A percentile compares a stretch with the other conserved stretches of the same genome.
Conservation (phyloP, 2,329 filamentous ascomycete species). For the Fusarium oxysporum region DNA sequence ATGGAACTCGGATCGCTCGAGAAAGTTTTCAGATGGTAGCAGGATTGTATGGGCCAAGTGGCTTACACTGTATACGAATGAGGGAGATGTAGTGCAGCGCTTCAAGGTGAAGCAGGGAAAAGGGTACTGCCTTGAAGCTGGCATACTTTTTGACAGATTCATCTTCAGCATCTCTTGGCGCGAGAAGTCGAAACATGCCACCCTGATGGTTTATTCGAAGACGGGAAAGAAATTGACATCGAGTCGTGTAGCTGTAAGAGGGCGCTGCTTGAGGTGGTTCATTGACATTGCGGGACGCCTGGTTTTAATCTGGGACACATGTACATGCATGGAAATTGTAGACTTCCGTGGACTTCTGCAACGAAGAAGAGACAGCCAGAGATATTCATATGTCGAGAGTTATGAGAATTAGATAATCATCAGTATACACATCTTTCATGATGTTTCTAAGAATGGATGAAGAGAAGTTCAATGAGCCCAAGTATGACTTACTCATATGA, state of each 20-base stretch:
- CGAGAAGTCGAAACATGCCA: not conserved
- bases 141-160: conserved; percentile 18
- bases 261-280: not conserved
- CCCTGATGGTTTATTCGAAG: conserved; percentile 6
- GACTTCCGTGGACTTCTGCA: not conserved
- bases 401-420: not conserved
- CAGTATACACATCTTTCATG: not conserved
- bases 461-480: no score
- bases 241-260: not conserved
- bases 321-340: not conserved
- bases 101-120: not conserved
- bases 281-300: conserved; percentile 15
- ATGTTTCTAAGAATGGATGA: not conserved
- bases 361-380: not conserved
- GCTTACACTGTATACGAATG: not conserved
- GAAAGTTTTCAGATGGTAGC: conserved; percentile 1
- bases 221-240: conserved; percentile 1
- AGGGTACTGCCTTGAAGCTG: not conserved
- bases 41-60: not conserved
- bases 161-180: conserved; percentile 9
- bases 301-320: not conserved
- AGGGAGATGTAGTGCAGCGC: not conserved
- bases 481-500: not conserved
- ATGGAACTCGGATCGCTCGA: not conserved
- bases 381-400: no score